A percentile compares a stretch with the other conserved stretches of the same genome.
Conservation (phyloP, 768 basidiomycete species). For the Gymnopilus dilepis region DNA sequence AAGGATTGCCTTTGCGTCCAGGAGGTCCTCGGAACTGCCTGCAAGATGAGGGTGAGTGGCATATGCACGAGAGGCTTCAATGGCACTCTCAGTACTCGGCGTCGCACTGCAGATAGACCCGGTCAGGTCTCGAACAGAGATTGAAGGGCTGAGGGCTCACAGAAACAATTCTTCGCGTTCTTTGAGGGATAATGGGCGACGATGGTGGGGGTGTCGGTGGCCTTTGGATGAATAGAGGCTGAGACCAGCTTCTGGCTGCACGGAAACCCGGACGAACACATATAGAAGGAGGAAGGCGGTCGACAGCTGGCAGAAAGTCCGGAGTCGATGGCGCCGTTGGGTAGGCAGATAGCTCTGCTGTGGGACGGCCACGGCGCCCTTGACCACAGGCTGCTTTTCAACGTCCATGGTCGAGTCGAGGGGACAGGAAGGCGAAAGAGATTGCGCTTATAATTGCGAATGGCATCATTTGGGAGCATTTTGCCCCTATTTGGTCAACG, state of each 20-base stretch:
- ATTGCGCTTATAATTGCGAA: neutral
- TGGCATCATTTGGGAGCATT: constrained; percentile 1
- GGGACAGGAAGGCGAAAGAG: constrained; percentile 7
- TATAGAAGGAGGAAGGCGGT: constrained; percentile 13
- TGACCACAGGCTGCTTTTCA: constrained; percentile 25
- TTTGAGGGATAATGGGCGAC: constrained; percentile 24
- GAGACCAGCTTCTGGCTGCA: neutral
- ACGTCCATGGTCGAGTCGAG: constrained; percentile 29
- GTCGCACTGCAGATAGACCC: constrained; percentile 32
- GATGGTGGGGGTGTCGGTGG: constrained; percentile 21
- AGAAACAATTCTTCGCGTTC: constrained; percentile 40
- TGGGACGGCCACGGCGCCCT: constrained; percentile 3
- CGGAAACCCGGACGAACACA: constrained; percentile 4
- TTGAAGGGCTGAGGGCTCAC: constrained; percentile 20
- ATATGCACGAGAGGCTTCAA: constrained; percentile 59
- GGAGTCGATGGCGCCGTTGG: constrained; percentile 5
- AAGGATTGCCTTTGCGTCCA: constrained; percentile 71
- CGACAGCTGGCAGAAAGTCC: constrained; percentile 5
- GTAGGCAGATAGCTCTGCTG: neutral
- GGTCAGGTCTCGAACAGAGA: neutral
- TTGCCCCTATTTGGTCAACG: constrained; percentile 9
- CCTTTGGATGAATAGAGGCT: constrained; percentile 7
- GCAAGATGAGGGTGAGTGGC: constrained; percentile 77
- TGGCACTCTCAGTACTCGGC: constrained; percentile 62
- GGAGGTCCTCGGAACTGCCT: constrained; percentile 62